Conservation (phyloP, 768 basidiomycete genomes). For the Thelephora ganbajun region DNA sequence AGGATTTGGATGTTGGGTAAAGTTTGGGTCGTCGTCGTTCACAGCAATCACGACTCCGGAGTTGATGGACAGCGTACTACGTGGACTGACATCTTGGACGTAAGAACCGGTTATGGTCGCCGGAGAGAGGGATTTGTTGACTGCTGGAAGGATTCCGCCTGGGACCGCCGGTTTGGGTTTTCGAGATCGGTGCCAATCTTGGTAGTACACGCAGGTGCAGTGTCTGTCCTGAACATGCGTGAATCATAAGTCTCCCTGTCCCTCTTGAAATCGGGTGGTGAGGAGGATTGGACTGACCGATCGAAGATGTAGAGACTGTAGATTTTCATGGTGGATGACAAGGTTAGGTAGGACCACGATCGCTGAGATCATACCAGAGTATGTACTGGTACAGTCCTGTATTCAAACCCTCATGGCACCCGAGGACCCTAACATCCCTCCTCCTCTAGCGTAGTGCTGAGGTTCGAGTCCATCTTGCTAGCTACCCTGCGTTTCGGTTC, state of each 20-base stretch:
- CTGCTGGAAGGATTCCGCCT: constrained; percentile 65
- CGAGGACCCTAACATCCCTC: too few relatives aligned
- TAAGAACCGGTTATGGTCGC: constrained; percentile 15
- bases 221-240: constrained; percentile 36
- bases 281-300: constrained; percentile 32
- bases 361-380: too few relatives aligned
- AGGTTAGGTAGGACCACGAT: too few relatives aligned
- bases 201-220: constrained; percentile 87
- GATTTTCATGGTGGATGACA: constrained; percentile 52
- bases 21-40: constrained; percentile 23
- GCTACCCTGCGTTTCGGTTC: too few relatives aligned
- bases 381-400: too few relatives aligned
- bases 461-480: too few relatives aligned
- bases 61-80: constrained; percentile 49
- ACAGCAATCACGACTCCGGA: constrained; percentile 60
- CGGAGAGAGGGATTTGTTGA: constrained; percentile 53
- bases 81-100: constrained; percentile 28
- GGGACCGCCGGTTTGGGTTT: constrained; percentile 59
- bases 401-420: too few relatives aligned
- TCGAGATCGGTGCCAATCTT: constrained; percentile 82
- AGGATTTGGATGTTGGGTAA: constrained; percentile 1
- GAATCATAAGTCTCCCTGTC: neutral
- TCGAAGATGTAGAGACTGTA: constrained; percentile 91
- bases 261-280: constrained; percentile 1
- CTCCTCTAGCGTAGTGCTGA: too few relatives aligned